Conservation (phyloP, 495 filamentous ascomycete genomes). For the Talaromyces borbonicus region DNA sequence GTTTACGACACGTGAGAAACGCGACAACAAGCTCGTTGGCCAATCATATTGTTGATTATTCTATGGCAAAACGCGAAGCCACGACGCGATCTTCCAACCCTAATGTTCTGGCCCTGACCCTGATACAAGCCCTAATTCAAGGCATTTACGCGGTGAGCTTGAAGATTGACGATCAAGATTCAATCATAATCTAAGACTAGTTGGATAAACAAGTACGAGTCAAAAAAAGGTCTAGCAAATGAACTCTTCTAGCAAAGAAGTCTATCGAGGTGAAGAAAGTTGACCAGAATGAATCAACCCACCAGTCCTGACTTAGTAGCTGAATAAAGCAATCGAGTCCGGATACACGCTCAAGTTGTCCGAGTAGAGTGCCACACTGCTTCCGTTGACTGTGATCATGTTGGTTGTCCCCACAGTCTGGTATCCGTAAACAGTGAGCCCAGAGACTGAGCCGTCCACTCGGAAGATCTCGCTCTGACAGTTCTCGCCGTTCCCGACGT, state of each 20-base stretch:
- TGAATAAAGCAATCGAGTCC: conserved; percentile 35
- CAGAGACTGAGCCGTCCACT: conserved; percentile 20
- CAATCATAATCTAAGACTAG: neutral
- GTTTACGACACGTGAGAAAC: neutral
- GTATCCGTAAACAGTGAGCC: conserved; percentile 24
- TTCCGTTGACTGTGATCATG: conserved; percentile 30
- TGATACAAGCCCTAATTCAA: too few species aligned
- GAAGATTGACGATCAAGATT: too few species aligned
- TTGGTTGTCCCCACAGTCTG: conserved; percentile 26
- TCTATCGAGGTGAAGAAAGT: neutral
- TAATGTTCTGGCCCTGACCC: too few species aligned
- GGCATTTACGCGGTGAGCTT: too few species aligned
- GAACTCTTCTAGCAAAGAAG: neutral
- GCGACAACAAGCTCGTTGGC: neutral
- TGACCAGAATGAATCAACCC: neutral
- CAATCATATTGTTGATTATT: neutral
- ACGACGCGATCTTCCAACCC: too few species aligned
- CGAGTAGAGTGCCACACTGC: conserved; percentile 27
- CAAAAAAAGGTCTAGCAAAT: conserved; percentile 1
- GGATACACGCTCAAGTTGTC: conserved; percentile 43
- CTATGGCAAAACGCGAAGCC: too few species aligned
- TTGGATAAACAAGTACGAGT: neutral
- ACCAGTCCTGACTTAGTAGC: conserved; percentile 5
- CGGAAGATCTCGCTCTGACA: conserved; percentile 49
- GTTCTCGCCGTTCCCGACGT: conserved; percentile 21